Evolutionary conservation across 2,329 filamentous ascomycete species (phyloP).

Genomic region (Colletotrichum eremochloae): DNA sequence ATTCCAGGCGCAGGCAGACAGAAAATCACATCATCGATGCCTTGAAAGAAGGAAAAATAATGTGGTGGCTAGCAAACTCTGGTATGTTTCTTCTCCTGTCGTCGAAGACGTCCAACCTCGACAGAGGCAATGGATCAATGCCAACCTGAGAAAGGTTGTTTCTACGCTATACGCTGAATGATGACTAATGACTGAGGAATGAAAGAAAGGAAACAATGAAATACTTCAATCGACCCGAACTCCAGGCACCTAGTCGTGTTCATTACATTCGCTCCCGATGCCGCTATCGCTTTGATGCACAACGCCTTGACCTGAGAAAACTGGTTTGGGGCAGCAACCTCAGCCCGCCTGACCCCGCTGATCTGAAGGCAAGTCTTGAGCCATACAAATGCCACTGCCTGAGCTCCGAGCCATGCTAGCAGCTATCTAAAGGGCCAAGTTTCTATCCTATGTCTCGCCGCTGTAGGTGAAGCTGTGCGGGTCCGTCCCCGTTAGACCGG

Average conservation of each 20-base stretch:
- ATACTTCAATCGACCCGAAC: constrained; percentile 5
- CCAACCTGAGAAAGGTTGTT: background rate
- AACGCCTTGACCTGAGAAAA: constrained; percentile 31
- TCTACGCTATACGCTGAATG: constrained; percentile 8
- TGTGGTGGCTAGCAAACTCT: constrained; percentile 11
- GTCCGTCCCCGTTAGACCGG: constrained; percentile 29
- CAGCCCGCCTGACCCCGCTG: background rate
- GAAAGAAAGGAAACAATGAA: constrained; percentile 2
- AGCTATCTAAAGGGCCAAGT: background rate
- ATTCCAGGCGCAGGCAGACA: background rate
- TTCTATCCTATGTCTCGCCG: constrained; percentile 51
- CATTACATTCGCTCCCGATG: constrained; percentile 34
- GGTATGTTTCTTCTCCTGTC: background rate
- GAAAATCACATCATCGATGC: background rate
- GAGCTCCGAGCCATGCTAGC: background rate
- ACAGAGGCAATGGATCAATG: background rate
- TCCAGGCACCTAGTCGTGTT: constrained; percentile 36
- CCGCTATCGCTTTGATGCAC: constrained; percentile 36
- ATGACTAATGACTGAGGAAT: constrained; percentile 6
- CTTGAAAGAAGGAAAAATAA: background rate
- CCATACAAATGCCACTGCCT: background rate
- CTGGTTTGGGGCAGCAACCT: constrained; percentile 5
- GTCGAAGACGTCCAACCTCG: background rate
- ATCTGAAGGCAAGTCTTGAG: constrained; percentile 45
- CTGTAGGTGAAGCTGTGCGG: constrained; percentile 55